Conservation (phyloP, 495 filamentous ascomycete species). For the Friedmanniomyces simplex region DNA sequence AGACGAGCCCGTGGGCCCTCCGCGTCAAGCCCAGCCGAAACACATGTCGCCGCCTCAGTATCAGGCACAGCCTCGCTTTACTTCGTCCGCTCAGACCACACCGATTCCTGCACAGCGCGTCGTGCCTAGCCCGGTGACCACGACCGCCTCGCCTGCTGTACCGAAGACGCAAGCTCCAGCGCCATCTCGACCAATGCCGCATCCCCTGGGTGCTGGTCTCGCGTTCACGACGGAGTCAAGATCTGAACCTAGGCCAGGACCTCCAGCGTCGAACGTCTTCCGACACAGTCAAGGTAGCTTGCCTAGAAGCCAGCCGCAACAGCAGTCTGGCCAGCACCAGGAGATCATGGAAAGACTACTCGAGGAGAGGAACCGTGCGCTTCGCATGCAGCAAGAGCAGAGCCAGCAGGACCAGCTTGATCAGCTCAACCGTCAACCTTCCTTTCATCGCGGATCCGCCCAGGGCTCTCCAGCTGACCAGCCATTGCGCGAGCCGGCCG, state of each 20-base stretch:
- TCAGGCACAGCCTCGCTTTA: constrained; percentile 21
- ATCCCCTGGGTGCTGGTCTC: constrained; percentile 8
- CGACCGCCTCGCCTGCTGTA: constrained; percentile 2
- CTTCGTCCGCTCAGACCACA: constrained; percentile 18
- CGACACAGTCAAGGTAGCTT: constrained; percentile 2
- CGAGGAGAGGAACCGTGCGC: constrained; percentile 12
- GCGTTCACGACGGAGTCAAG: constrained; percentile 11
- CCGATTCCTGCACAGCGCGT: constrained; percentile 14
- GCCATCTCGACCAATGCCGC: constrained; percentile 4
- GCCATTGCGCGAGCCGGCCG: constrained; percentile 1
- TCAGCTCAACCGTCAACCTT: constrained; percentile 5
- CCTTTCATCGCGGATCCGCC: background rate
- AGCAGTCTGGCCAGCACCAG: background rate
- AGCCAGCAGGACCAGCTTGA: constrained; percentile 10
- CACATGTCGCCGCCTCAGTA: constrained; percentile 24
- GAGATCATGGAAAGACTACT: constrained; percentile 2
- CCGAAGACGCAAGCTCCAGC: background rate
- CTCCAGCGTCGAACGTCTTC: background rate
- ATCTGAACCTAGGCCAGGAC: constrained; percentile 7
- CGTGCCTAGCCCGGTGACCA: constrained; percentile 13
- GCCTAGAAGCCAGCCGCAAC: constrained; percentile 11
- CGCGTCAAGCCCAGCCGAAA: constrained; percentile 11
- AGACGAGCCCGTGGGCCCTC: constrained; percentile 35
- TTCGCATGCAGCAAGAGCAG: constrained; percentile 14
- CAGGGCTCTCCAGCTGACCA: constrained; percentile 16